Base-by-base conservation (phyloP, 1,284 basidiomycete species). In the Xerocomus minutiporus region DNA sequence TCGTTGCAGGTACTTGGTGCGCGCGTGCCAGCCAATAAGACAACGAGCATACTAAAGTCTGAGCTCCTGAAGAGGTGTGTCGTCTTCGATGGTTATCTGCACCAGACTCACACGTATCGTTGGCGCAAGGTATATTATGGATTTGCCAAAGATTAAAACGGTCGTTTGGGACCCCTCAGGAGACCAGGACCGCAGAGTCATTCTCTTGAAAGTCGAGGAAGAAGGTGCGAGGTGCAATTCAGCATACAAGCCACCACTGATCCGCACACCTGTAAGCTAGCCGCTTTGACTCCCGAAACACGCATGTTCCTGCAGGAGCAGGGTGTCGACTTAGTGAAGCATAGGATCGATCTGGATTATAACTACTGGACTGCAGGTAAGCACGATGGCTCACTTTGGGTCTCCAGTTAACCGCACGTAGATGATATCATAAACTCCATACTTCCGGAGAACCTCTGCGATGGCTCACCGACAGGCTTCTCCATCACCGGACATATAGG, bases 401-500 rank as follows among this genome's bases (percentile, higher is more conserved):
- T 46, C 35, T 38, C 23, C 17, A 17, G 48, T 32, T 7, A 4
- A 61, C 52, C 40, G 9, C 40, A 20, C 54, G n/a, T 50, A 93
- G 93, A 91, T 64, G 88, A 96, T 46, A 86, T 97, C 43, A 72
- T 97, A 8, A 79, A 86, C 50, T 77, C 87, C 6, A 78, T 93
- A 43, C 75, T 97, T 12, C 94, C 94, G 0, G 77, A 85, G 55
- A 77, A 84, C 17, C 75, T 94, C 2, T 76, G 82, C 20, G 84
- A 88, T 46, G 88, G 87, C 39, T 83, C 91, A 1, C 96, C 96
- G 0, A 83, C 84, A 1, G 89, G 92, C 0, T 99, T 94, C 71
- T 88, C 96, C 9, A 81, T 83, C 52, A 90, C 86, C 1, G 96
- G 97, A 0, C 97, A 99, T 70, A 86, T 99, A 51, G 93, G 92